phyloP scores from a whole-genome alignment of 1,139 yeast genomes.

The Suhomyces yuchorum region DNA sequence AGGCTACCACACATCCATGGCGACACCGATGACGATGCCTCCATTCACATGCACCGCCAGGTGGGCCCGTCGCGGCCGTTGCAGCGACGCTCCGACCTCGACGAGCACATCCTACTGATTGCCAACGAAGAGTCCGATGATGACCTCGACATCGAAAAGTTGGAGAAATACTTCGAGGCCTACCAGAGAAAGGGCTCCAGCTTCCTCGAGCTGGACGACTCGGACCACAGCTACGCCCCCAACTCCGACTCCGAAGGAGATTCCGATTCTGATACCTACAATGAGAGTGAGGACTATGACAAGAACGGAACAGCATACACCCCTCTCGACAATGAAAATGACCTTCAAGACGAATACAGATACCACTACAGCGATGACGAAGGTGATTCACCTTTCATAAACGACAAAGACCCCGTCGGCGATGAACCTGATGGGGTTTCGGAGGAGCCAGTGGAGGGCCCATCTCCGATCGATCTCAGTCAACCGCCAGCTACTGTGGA shows the following conservation, averaged over 20 bases:
- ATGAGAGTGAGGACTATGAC: slow-evolving; percentile 12
- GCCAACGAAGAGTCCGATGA: slow-evolving; percentile 12
- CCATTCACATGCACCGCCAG: slow-evolving; percentile 41
- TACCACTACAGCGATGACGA: not conserved
- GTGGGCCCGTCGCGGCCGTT: slow-evolving; percentile 47
- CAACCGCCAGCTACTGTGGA: not conserved
- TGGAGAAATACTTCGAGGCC: slow-evolving; percentile 17
- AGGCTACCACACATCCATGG: slow-evolving; percentile 41
- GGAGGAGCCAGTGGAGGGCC: no score
- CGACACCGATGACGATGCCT: slow-evolving; percentile 48
- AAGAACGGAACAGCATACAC: not conserved
- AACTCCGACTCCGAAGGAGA: slow-evolving; percentile 14
- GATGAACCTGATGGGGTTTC: no score
- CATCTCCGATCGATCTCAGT: not conserved
- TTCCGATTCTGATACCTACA: slow-evolving; percentile 17
- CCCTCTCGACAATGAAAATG: not conserved
- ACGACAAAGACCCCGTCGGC: no score
- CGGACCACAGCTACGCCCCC: slow-evolving; percentile 5
- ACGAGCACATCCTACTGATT: slow-evolving; percentile 19
- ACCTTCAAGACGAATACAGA: not conserved
- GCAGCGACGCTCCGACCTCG: slow-evolving; percentile 17
- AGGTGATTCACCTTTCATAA: not conserved
- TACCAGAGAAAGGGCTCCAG: slow-evolving; percentile 9
- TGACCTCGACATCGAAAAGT: slow-evolving; percentile 12
- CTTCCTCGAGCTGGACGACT: slow-evolving; percentile 7